Evolutionary conservation across 768 basidiomycete species (phyloP), one percentile per base, ranked within the genome.

Genomic region (Gelatoporia subvermispora): DNA sequence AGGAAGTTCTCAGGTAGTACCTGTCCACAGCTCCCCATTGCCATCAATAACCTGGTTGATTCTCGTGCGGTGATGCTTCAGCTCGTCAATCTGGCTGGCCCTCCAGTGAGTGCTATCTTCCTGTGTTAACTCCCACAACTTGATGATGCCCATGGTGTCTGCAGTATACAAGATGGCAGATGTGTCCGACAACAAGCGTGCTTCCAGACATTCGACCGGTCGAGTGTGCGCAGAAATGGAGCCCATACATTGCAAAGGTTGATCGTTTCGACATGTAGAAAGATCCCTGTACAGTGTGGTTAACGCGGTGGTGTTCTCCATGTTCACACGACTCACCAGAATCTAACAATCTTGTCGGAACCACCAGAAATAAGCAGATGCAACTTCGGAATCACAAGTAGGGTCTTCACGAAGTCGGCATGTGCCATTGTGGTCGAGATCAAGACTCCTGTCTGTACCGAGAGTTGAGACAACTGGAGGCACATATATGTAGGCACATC

Each of bases 101-200:
- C 66, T 66, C 82, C 85, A 84, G 38, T 79, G 69, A 1, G 75
- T 52, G 17, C 60, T 68, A 1, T 74, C 73, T 54, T 77, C 77
- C 45, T 61, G 66, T 40, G 67, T 66, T 43, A 95, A 60, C 21
- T 77, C 68, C 94, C 94, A 99, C 23, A 82, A 67, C 51, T 85
- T 88, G 62, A 97, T 82, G 8, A 87, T 64, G 2, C 95, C 96
- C 84, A 98, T 88, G 3, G 90, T 94, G 65, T 98, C 95, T 7
- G 80, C 91, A 0, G 92, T 91, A 63, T 85, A 89, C 4, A 98
- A 66, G 22, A 75, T 68, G 0, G 70, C 77, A 17, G 71, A 67
- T 10, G 60, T 62, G n/a, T 69, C 71, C 3, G 80, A 77, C 35
- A 68, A 54, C 13, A 67, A 55, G 49, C 72, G 70, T n/a, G 77